Evolutionary conservation across 2,329 filamentous ascomycete genomes (phyloP).

Genomic region (Fusarium poae): DNA sequence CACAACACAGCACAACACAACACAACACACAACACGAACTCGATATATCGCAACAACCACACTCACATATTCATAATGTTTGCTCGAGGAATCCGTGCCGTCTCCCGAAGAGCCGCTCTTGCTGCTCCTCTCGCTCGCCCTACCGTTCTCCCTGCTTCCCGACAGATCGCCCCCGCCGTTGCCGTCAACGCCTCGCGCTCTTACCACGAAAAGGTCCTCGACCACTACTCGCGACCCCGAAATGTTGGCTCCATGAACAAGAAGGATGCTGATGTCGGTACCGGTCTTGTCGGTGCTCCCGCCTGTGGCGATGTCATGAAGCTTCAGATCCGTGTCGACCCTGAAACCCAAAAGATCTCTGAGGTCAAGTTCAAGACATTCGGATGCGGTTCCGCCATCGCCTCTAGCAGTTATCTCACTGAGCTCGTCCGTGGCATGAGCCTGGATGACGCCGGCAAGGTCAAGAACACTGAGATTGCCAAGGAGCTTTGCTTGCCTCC

Average conservation of each 20-base stretch:
- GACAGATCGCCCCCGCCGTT: conserved; percentile 58
- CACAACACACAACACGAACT: conserved; percentile 11
- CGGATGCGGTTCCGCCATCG: conserved; percentile 94
- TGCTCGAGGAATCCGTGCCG: conserved; percentile 60
- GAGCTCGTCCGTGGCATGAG: conserved; percentile 96
- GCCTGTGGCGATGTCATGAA: conserved; percentile 95
- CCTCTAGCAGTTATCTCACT: conserved; percentile 92
- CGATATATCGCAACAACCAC: conserved; percentile 11
- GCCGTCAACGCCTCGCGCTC: conserved; percentile 59
- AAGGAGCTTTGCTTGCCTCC: conserved; percentile 93
- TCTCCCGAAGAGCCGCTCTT: conserved; percentile 60
- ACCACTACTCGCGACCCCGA: conserved; percentile 66
- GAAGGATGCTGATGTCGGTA: conserved; percentile 85
- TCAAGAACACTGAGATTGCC: conserved; percentile 98
- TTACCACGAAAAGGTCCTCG: conserved; percentile 67
- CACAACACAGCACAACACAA: conserved; percentile 1
- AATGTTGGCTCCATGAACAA: conserved; percentile 74
- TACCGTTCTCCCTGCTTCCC: conserved; percentile 55
- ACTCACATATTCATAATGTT: conserved; percentile 56
- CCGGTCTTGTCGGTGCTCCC: conserved; percentile 89
- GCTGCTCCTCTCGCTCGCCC: conserved; percentile 56
- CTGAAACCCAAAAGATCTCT: conserved; percentile 85
- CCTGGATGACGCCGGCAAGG: conserved; percentile 89
- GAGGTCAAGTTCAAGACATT: conserved; percentile 99
- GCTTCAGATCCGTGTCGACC: conserved; percentile 83